Base-by-base conservation (phyloP, 2,329 filamentous ascomycete genomes). In the Aureobasidium sp. region DNA sequence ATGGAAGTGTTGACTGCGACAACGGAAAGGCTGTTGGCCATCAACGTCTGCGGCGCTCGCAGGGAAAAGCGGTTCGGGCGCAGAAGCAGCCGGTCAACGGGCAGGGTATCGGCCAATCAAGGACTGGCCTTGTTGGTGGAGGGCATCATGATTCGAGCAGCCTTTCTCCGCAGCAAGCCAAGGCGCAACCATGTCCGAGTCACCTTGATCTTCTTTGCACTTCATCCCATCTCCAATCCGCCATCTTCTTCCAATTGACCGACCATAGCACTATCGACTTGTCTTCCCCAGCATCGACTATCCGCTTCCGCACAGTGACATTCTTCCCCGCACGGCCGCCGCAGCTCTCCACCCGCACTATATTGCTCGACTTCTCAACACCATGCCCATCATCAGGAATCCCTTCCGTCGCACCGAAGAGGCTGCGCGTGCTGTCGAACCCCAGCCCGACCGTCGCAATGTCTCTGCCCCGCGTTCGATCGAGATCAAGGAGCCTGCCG, bases 401-500 rank as follows among this genome's bases (percentile, higher is more conserved):
- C 72, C 72, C 17, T 75, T 75, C 65, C 70, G 71, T 57, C 71
- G 71, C 64, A 70, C 72, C 65, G 72, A 74, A 63, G 73, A 74
- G 67, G 72, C 70, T 63, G 69, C 65, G 45, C 70, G 71, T 25
- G 68, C 68, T 39, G 64, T 71, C n/a, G 70, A 73, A 52, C 69
- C 68, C 29, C 39, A 57, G 7, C 15, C 57, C 9, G 57, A 51
- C 20, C 20, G 45, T 41, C 57, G 57, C 57, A 51, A 60, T 41
- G 57, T 34, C 25, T 47, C 55, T 29, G 74, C 73, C 62, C 63
- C 72, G 62, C 74, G 75, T 66, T 74, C 75, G 52, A 69, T 79
- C 63, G 74, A 78, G 61, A 73, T 77, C 66, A 76, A 77, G 66
- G 73, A 77, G 64, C 72, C 77, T 14, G 69, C 74, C n/a, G 79